A percentile compares a stretch with the other conserved stretches of the same genome.
phyloP scores from a whole-genome alignment of 2,329 filamentous ascomycete genomes.

The Geoglossum cookeanum region DNA sequence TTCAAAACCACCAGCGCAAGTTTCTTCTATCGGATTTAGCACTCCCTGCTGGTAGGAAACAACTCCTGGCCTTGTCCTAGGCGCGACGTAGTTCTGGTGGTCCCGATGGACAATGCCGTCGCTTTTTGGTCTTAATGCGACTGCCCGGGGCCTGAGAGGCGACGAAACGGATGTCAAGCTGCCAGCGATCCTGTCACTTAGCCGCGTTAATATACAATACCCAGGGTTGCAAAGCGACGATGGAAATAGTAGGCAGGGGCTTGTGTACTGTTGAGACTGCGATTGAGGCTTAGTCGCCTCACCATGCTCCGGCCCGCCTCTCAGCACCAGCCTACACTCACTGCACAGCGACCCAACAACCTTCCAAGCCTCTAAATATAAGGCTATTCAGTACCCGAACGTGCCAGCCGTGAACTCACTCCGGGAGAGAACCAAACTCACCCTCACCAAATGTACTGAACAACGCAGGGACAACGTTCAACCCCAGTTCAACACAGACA shows the following conservation, averaged over 20 bases:
- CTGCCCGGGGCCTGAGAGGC: no score
- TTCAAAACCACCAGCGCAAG: no score
- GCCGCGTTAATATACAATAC: no score
- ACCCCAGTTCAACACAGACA: not conserved
- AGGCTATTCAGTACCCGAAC: not conserved
- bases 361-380: conserved; percentile 37
- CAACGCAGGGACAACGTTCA: not conserved
- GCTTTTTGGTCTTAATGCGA: no score
- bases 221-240: not conserved
- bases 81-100: no score
- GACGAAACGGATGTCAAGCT: no score
- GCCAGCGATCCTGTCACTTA: no score
- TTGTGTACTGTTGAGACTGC: conserved; percentile 22
- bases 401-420: not conserved
- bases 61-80: no score
- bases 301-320: conserved; percentile 30
- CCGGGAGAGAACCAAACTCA: not conserved
- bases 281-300: conserved; percentile 28
- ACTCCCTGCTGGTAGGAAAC: no score
- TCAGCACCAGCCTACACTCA: conserved; percentile 34
- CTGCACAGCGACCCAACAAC: conserved; percentile 38
- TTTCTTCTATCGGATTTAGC: no score
- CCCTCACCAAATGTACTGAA: not conserved
- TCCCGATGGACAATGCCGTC: no score
- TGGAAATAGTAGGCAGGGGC: not conserved